phyloP scores from a whole-genome alignment of 768 basidiomycete species.

The Rhodotorula graminis region DNA sequence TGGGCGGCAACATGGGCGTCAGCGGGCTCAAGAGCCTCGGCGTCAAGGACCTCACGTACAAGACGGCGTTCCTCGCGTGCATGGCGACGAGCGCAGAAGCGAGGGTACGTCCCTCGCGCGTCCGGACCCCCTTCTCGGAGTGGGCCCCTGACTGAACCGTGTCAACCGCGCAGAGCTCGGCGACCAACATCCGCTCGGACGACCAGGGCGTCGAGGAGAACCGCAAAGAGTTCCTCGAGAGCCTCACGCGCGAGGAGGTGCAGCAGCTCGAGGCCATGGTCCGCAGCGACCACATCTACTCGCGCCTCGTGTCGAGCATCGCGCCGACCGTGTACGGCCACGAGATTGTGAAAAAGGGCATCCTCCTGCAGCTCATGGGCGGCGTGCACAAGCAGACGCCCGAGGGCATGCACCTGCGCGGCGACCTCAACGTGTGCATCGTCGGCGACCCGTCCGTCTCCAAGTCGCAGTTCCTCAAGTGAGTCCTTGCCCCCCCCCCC shows the following conservation, averaged over 20 bases:
- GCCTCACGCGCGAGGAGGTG: conserved; percentile 87
- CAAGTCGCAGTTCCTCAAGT: conserved; percentile 99
- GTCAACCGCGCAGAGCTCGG: conserved; percentile 55
- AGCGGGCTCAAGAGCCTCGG: conserved; percentile 90
- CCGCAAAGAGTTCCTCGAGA: conserved; percentile 73
- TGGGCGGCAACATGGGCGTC: conserved; percentile 60
- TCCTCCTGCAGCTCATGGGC: conserved; percentile 93
- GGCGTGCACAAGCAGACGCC: conserved; percentile 94
- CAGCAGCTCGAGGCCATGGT: conserved; percentile 94
- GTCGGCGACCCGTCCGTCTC: conserved; percentile 94
- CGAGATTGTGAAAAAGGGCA: conserved; percentile 97
- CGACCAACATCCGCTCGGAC: conserved; percentile 83
- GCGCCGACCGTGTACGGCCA: conserved; percentile 98
- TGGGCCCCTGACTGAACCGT: neutral
- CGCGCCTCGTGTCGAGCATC: conserved; percentile 84
- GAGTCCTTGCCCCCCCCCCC: conserved; percentile 45
- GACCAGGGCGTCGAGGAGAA: conserved; percentile 58
- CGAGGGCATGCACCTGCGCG: conserved; percentile 96
- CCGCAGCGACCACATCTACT: conserved; percentile 88
- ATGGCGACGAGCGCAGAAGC: conserved; percentile 92
- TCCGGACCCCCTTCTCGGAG: conserved; percentile 3
- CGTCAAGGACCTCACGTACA: conserved; percentile 92
- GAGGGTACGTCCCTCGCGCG: conserved; percentile 56
- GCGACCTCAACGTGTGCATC: conserved; percentile 97
- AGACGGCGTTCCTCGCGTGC: conserved; percentile 95